phyloP scores from a whole-genome alignment of 768 basidiomycete species.

The Lactarius vividus region DNA sequence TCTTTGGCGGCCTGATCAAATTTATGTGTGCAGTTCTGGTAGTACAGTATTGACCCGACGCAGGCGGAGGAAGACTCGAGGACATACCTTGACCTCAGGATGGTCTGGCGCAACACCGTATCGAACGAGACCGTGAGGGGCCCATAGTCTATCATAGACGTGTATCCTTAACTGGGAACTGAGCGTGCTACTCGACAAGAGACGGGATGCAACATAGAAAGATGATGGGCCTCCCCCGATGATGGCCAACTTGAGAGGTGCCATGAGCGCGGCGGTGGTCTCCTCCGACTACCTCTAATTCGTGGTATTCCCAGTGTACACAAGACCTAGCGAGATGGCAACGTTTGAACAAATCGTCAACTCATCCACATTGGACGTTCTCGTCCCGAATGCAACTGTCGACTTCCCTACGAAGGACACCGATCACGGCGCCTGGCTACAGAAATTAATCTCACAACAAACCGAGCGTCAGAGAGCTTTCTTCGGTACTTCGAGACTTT shows the following conservation, averaged over 20 bases:
- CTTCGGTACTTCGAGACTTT: too few species aligned
- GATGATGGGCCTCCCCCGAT: constrained; percentile 94
- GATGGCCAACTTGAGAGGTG: constrained; percentile 73
- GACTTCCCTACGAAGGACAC: constrained; percentile 50
- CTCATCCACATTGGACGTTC: constrained; percentile 54
- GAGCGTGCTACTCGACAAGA: constrained; percentile 55
- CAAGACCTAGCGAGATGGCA: constrained; percentile 32
- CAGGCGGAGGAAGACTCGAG: constrained; percentile 36
- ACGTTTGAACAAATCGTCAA: constrained; percentile 64
- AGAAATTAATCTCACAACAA: too few species aligned
- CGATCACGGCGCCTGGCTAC: constrained; percentile 55
- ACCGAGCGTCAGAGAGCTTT: too few species aligned
- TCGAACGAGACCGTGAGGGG: constrained; percentile 91
- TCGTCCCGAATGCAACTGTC: constrained; percentile 62
- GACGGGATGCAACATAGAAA: constrained; percentile 87
- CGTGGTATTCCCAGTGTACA: not conserved
- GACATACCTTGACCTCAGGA: constrained; percentile 89
- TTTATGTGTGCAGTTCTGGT: constrained; percentile 93
- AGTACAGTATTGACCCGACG: not conserved
- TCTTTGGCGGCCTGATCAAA: constrained; percentile 84
- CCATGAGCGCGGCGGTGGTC: constrained; percentile 15
- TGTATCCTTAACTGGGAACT: constrained; percentile 47
- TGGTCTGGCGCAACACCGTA: constrained; percentile 99
- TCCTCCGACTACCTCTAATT: not conserved
- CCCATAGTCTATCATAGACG: constrained; percentile 89